Evolutionary conservation across 495 filamentous ascomycete species (phyloP), one percentile per base, ranked within the genome.

Genomic region (Penicillium fimorum): DNA sequence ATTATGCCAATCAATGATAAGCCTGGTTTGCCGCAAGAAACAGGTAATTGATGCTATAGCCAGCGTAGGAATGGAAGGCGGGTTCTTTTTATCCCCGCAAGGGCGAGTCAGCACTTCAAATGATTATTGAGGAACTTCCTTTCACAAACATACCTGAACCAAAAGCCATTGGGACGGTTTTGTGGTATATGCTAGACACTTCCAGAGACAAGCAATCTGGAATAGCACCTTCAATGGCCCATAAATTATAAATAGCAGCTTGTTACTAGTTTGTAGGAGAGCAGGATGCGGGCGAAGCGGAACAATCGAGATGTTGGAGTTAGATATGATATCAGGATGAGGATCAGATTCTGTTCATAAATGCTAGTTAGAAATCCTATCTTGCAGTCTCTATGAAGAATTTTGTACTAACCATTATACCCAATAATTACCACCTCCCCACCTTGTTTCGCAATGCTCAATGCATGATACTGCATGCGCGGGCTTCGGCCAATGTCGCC

Each of bases 1-100:
- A 70, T 99, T 99, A 76, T 99, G 94, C 94, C 94, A 99, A 73
- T 99, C 94, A 54, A 97, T 91, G 35, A 97, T 79, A 3, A 97
- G 82, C 53, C 80, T 81, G 24, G 89, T 93, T 56, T 90, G 85
- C 40, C 95, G 89, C 50, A 96, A 74, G 64, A 83, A 84, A 65
- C 88, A 91, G 47, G 89, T 75, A 10, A 91, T 51, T 12, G 84
- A 76, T 3, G 92, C 85, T 46, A 97, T 75, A 25, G 84, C 79
- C 5, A 99, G 79, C 1, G 91, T 94, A 5, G 94, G 94, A 60
- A 99, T 96, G 1, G 92, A 92, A 5, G 94, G 94, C 5, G 94
- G 94, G 72, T 97, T 99, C 78, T 98, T 72, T 73, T 17, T 4
- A 22, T 38, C 9, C 0, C 3, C 25, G 45, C 58, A 48, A 10